phyloP scores from a whole-genome alignment of 2,329 filamentous ascomycete species.

The Aureobasidium sp. region DNA sequence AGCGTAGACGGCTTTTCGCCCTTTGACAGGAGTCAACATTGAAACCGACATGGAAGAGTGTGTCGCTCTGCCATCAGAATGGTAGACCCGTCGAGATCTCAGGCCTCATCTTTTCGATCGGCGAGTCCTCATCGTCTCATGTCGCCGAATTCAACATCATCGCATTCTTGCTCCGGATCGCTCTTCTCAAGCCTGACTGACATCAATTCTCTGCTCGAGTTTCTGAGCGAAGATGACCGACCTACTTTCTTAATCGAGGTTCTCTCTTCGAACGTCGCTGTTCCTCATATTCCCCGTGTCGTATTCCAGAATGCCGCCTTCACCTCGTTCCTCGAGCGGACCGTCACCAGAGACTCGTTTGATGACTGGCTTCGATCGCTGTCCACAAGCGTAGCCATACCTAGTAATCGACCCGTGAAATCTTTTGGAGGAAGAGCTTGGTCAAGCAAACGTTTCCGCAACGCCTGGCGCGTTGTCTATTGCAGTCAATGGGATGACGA shows the following conservation, averaged over 20 bases:
- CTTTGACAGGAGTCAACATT: neutral
- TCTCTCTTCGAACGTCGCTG: neutral
- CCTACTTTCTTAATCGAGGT: slow-evolving; percentile 10
- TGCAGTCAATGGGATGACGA: slow-evolving; percentile 1
- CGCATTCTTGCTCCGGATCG: slow-evolving; percentile 5
- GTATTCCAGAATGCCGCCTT: slow-evolving; percentile 13
- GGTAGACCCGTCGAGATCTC: slow-evolving; percentile 9
- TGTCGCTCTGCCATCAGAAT: neutral
- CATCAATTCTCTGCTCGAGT: slow-evolving; percentile 10
- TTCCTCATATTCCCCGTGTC: slow-evolving; percentile 10
- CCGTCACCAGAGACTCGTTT: neutral
- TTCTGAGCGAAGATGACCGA: slow-evolving; percentile 7
- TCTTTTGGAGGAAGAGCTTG: slow-evolving; percentile 11
- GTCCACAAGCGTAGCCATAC: neutral
- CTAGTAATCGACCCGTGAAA: neutral
- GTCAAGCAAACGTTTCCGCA: slow-evolving; percentile 11
- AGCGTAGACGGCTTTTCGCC: neutral
- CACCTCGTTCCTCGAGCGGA: neutral
- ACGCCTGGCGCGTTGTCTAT: slow-evolving; percentile 12
- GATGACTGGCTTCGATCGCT: slow-evolving; percentile 12
- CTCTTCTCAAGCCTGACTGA: slow-evolving; percentile 1
- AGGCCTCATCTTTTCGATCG: slow-evolving; percentile 3
- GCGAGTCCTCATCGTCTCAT: slow-evolving; percentile 3
- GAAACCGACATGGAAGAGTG: neutral
- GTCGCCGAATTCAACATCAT: slow-evolving; percentile 6